Evolutionary conservation across 2,329 filamentous ascomycete genomes (phyloP).

Genomic region (Hymenoscyphus salicellus): DNA sequence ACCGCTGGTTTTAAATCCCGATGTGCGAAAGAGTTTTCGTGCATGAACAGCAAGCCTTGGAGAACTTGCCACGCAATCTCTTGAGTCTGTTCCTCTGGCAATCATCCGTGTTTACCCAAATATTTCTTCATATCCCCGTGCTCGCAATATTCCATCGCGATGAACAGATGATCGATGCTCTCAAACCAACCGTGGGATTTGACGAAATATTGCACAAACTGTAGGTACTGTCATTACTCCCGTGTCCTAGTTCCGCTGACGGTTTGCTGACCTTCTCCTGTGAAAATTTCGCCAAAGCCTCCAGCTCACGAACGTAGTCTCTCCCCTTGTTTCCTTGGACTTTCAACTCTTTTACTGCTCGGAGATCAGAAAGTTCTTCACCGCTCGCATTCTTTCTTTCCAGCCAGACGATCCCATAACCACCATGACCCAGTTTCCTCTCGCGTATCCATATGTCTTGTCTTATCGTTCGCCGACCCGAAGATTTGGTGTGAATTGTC

Average conservation of each 20-base stretch:
- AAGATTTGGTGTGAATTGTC: neutral
- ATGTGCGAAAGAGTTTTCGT: slow-evolving; percentile 15
- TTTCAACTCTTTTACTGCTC: neutral
- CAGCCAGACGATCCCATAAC: neutral
- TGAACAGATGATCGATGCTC: slow-evolving; percentile 30
- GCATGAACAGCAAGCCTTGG: slow-evolving; percentile 14
- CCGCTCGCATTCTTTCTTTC: neutral
- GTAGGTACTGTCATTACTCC: no score
- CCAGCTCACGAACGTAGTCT: neutral
- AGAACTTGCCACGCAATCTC: slow-evolving; percentile 8
- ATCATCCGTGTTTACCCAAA: neutral
- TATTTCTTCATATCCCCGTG: slow-evolving; percentile 37
- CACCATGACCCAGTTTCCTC: neutral
- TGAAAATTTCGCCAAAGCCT: neutral
- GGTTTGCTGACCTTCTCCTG: neutral
- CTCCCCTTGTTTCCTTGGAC: neutral
- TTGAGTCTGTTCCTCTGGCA: neutral
- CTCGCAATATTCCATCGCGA: slow-evolving; percentile 41
- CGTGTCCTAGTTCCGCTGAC: no score
- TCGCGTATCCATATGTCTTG: slow-evolving; percentile 1
- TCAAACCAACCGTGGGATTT: slow-evolving; percentile 41
- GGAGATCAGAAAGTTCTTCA: neutral
- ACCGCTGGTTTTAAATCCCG: slow-evolving; percentile 15
- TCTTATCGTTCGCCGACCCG: neutral
- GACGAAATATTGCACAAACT: slow-evolving; percentile 24